phyloP scores from a whole-genome alignment of 306 rosid genomes.

The Vigna hirtella region DNA sequence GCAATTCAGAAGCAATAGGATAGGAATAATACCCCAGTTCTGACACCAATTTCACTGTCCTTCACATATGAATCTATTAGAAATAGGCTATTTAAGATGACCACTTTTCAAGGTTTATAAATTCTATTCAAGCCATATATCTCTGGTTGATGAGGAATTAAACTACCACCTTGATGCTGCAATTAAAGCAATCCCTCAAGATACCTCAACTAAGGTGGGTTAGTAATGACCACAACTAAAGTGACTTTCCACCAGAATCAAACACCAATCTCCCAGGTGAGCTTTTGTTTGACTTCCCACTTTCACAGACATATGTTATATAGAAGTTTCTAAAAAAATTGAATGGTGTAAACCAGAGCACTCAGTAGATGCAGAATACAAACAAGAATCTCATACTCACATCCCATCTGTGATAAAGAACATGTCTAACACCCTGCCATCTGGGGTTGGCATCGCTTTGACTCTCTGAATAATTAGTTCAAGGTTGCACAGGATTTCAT shows the following conservation, averaged over 20 bases:
- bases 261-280: not conserved
- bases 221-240: too few relatives aligned
- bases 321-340: conserved; percentile 11
- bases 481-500: conserved; percentile 80
- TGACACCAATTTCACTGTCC: not conserved
- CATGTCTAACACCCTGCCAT: conserved; percentile 80
- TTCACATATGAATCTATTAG: not conserved
- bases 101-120: too few relatives aligned
- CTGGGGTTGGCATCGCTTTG: conserved; percentile 93
- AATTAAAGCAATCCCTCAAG: too few relatives aligned
- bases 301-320: not conserved
- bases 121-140: too few relatives aligned
- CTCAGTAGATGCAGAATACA: conserved; percentile 29
- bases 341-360: conserved; percentile 4
- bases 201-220: too few relatives aligned
- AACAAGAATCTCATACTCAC: conserved; percentile 59
- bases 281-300: conserved; percentile 3
- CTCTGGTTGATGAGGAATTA: too few relatives aligned
- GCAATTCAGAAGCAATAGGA: conserved; percentile 6
- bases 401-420: conserved; percentile 83
- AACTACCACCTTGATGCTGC: too few relatives aligned
- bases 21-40: not conserved
- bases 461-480: conserved; percentile 78
- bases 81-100: too few relatives aligned
- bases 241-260: not conserved